Evolutionary conservation across 768 basidiomycete species (phyloP), one percentile per base, ranked within the genome.

Genomic region (Russula vinacea): DNA sequence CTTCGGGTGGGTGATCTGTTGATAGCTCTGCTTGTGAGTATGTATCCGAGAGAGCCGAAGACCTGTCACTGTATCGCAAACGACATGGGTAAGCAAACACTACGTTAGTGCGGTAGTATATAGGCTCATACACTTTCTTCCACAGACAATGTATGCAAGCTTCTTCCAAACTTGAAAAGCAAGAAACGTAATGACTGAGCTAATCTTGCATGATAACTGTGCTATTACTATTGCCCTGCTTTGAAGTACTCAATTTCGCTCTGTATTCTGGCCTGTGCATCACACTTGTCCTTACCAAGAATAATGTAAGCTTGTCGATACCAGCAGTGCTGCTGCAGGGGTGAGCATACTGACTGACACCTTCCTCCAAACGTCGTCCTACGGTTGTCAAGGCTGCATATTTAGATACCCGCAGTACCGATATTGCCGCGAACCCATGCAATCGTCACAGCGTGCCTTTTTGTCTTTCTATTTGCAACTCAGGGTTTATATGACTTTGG

Each of bases 401-500:
- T 19, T 22, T 65, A 13, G 59, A 65, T 52, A n/a, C 13, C 40
- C 64, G 33, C 32, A 37, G 61, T 14, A 65, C 54, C 24, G 8
- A 32, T 39, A 60, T n/a, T 59, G 64, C 26, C 61, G 61, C 49
- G 54, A 61, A 13, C 55, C 64, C 1, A 65, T 52, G 64, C 64
- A 5, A 57, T 65, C 16, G 64, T 61, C 29, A 65, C 49, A 61
- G 64, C 16, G 7, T 65, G 0, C 64, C 64, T 65, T 65, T n/a
- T 5, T 61, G 9, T 65, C 32, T n/a, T 65, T 2, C 50, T 65
- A 0, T 22, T 65, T 65, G 11, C 26, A 1, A 40, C 61, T 1
- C 64, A 65, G 64, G 64, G 64, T 65, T 65, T 29, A 57, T 65
- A 22, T 65, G 40, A 5, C 55, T 51, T 61, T 26, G 24, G 55